A percentile compares a stretch with the other conserved stretches of the same genome.
Conservation (phyloP, 2,329 filamentous ascomycete species). For the Juglanconis sp. region DNA sequence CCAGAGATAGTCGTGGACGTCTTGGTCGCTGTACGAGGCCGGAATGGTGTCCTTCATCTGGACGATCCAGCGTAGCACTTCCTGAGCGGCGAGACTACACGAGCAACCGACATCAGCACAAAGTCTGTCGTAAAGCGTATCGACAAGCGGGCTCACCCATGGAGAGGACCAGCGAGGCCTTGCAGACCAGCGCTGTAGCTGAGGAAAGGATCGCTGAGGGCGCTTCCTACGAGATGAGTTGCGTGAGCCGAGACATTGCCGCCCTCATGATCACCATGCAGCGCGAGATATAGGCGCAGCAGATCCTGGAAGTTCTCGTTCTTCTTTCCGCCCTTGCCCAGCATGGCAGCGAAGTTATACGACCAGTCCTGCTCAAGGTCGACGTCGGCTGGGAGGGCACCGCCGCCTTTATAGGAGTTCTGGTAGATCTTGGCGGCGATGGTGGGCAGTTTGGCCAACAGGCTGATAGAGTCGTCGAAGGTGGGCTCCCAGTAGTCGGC, state of each 20-base stretch:
- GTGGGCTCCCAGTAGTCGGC: slow-evolving; percentile 98
- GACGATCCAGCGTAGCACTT: slow-evolving; percentile 93
- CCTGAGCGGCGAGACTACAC: slow-evolving; percentile 80
- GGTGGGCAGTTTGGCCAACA: slow-evolving; percentile 93
- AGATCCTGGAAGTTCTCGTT: slow-evolving; percentile 95
- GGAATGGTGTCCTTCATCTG: slow-evolving; percentile 93
- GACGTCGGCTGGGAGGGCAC: slow-evolving; percentile 70
- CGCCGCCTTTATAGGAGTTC: slow-evolving; percentile 74
- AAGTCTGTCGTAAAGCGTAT: background rate
- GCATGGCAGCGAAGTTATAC: slow-evolving; percentile 96
- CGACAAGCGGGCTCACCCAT: slow-evolving; percentile 55
- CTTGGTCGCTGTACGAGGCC: slow-evolving; percentile 69
- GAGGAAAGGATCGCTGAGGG: slow-evolving; percentile 90
- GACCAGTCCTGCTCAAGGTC: slow-evolving; percentile 92
- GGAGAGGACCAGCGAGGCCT: slow-evolving; percentile 89
- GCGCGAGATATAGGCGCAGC: slow-evolving; percentile 86
- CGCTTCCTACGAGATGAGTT: slow-evolving; percentile 91
- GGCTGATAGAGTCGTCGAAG: slow-evolving; percentile 89
- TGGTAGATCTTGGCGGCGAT: slow-evolving; percentile 98
- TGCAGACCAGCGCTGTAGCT: slow-evolving; percentile 95
- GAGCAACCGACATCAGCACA: slow-evolving; percentile 2
- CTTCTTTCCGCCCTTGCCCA: slow-evolving; percentile 83
- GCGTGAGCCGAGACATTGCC: slow-evolving; percentile 96
- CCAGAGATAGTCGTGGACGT: slow-evolving; percentile 90
- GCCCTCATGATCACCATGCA: slow-evolving; percentile 97